Conservation (phyloP, 345 rosid genomes). For the Eucalyptus erythrocorys region DNA sequence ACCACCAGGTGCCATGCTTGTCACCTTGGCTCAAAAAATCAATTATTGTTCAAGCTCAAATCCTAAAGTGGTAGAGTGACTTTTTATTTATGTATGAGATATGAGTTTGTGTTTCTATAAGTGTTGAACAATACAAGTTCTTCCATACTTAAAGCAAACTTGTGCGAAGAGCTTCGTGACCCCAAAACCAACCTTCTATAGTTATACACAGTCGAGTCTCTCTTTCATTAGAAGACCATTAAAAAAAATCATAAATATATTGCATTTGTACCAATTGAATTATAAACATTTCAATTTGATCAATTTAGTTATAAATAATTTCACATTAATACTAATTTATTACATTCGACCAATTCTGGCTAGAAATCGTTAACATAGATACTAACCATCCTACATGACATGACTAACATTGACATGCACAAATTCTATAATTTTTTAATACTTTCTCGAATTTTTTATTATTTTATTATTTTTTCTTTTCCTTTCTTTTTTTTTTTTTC, state of each 20-base stretch:
- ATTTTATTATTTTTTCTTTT: too few species aligned
- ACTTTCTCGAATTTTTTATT: too few species aligned
- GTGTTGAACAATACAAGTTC: not conserved
- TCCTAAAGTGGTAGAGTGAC: not conserved
- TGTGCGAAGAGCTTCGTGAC: not conserved
- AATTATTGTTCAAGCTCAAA: too few species aligned
- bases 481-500: too few species aligned
- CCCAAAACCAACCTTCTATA: not conserved
- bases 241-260: too few species aligned
- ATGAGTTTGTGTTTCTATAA: not conserved
- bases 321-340: too few species aligned
- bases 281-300: fast-evolving
- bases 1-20: not conserved
- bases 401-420: not conserved
- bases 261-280: fast-evolving
- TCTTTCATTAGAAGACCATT: fast-evolving
- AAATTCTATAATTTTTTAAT: too few species aligned
- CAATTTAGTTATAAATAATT: too few species aligned
- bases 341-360: fast-evolving
- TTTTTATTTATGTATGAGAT: not conserved
- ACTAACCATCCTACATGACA: not conserved
- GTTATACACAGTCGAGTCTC: not conserved
- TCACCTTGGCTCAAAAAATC: not conserved
- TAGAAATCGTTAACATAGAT: too few species aligned
- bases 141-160: not conserved